These are phyloP conservation scores for Schoenoplectus tabernaemontani DNA, from an alignment of 202 grass and related monocot species.

Conservation along the genomic window DNA sequence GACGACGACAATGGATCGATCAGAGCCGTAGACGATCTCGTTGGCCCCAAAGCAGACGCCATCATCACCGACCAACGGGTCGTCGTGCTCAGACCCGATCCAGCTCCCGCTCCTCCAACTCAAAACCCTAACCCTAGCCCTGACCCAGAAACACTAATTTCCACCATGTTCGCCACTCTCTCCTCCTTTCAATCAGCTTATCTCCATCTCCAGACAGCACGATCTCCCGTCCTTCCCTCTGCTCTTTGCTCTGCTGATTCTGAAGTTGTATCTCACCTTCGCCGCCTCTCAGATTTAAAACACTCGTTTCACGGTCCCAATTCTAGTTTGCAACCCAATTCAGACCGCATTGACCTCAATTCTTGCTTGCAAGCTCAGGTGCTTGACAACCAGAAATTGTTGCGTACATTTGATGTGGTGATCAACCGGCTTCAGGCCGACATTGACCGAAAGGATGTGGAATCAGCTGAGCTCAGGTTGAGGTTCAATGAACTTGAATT, in stretches of 20 bases:
- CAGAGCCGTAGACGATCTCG: conserved; percentile 12
- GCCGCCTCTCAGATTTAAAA: conserved; percentile 71
- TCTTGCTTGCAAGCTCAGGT: conserved; percentile 84
- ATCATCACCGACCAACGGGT: conserved; percentile 77
- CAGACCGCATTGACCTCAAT: conserved; percentile 28
- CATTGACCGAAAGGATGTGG: conserved; percentile 70
- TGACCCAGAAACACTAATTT: conserved; percentile 39
- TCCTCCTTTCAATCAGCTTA: conserved; percentile 84
- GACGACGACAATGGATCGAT: conserved; percentile 29
- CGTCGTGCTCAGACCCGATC: conserved; percentile 85
- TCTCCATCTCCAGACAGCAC: conserved; percentile 78
- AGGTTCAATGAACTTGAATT: conserved; percentile 35
- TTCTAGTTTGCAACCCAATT: background rate
- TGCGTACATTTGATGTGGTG: conserved; percentile 76
- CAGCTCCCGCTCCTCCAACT: background rate
- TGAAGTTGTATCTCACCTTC: conserved; percentile 75
- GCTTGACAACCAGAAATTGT: conserved; percentile 78
- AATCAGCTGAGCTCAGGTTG: conserved; percentile 38
- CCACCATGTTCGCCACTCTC: conserved; percentile 48
- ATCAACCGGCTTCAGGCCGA: conserved; percentile 78
- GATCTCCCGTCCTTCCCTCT: conserved; percentile 55
- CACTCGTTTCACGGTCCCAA: conserved; percentile 16
- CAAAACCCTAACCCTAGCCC: conserved; percentile 29
- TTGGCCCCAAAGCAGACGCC: conserved; percentile 26
- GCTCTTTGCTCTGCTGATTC: conserved; percentile 53